Evolutionary conservation across 2,329 filamentous ascomycete genomes (phyloP), one percentile per base, ranked within the genome.

Genomic region (Beauveria sp.): DNA sequence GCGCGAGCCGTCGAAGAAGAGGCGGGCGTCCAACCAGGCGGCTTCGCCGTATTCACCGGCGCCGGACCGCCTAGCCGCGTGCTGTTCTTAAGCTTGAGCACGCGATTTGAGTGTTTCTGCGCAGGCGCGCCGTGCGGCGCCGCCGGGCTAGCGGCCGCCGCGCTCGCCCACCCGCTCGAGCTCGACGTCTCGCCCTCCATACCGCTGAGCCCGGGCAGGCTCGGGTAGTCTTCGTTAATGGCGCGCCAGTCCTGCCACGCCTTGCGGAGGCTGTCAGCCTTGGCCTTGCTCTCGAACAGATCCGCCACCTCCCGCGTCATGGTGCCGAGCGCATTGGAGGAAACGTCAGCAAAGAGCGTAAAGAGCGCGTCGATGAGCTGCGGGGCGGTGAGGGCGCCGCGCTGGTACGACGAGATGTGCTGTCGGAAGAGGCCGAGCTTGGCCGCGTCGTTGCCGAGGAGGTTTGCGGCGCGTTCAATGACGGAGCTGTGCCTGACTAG

Each of bases 161-260:
- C 90, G 49, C 72, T 78, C 65, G 73, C 86, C 86, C 88, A 85
- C 63, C 83, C 83, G 61, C 78, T 82, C 10, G 76, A 82, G 9
- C 80, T 76, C 0, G 82, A 82, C 0, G 83, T 82, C 4, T 79
- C 81, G 28, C 87, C 86, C 43, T 87, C 81, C 74, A 88, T 84
- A 56, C 88, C 88, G 60, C 84, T 83, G 0, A 90, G 82, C 0
- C 89, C 88, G 1, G 93, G 93, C 1, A 98, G 79, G 1, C 90
- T 91, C 0, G 93, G 93, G 67, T 97, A 98, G 72, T 97, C 93
- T 74, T 97, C 93, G 67, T 96, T 96, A 75, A 96, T 95, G 43
- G 92, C 92, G 52, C 91, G 90, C 91, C 93, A 97, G 74, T 96
- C 90, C 67, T 91, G 91, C 92, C 93, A 97, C 1, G 93, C 91